Conservation (phyloP, 179 eudicot species). For the Spinacia oleracea region DNA sequence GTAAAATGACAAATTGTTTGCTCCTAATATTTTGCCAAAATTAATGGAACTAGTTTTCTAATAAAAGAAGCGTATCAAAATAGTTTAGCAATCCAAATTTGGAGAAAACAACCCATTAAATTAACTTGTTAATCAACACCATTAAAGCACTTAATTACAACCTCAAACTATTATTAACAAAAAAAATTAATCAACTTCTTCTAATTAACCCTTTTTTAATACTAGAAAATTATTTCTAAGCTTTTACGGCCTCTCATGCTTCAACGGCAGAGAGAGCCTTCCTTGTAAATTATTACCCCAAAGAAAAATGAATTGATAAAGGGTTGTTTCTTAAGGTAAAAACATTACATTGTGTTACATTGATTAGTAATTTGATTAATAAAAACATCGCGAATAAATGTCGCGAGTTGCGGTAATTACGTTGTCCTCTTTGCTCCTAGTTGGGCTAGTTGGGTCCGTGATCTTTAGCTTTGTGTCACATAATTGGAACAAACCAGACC, state of each 20-base stretch:
- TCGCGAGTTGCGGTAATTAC: conserved; percentile 25
- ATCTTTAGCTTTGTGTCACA: conserved; percentile 22
- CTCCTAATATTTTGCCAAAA: neutral
- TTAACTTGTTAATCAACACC: neutral
- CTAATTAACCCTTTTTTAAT: neutral
- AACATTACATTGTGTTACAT: too few species aligned
- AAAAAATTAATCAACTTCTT: neutral
- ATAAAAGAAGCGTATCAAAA: conserved; percentile 18
- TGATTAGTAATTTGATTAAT: neutral
- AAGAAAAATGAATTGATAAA: neutral
- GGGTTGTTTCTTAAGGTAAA: neutral
- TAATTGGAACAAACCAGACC: neutral
- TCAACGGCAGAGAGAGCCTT: conserved; percentile 37
- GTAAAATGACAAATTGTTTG: neutral
- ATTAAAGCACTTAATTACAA: conserved; percentile 15
- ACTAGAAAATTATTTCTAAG: neutral
- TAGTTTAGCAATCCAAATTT: conserved; percentile 26
- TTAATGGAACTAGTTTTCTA: neutral
- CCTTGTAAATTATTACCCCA: conserved; percentile 1
- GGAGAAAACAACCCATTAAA: conserved; percentile 22
- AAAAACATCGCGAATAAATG: conserved; percentile 11
- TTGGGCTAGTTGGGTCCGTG: conserved; percentile 38
- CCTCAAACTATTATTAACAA: conserved; percentile 16
- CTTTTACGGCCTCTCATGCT: conserved; percentile 39
- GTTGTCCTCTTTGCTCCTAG: conserved; percentile 37